These are phyloP conservation scores for Moricandia moricandioides DNA, from an alignment of 345 rosid species.

Conservation along the genomic window DNA sequence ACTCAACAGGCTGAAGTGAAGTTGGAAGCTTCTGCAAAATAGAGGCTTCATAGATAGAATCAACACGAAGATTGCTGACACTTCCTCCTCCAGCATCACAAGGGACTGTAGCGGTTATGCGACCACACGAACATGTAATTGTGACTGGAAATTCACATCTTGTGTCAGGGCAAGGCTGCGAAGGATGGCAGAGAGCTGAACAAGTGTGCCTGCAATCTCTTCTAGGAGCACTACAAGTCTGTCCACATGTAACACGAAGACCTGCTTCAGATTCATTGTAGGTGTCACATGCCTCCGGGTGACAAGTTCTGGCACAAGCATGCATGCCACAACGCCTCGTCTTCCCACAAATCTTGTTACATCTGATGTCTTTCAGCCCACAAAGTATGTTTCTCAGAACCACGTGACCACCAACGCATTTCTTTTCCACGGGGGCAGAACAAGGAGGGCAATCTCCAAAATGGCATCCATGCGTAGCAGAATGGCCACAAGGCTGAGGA, in stretches of 20 bases:
- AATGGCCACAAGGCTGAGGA: slow-evolving; percentile 85
- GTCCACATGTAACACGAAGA: slow-evolving; percentile 72
- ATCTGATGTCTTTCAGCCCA: slow-evolving; percentile 89
- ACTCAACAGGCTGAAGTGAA: slow-evolving; percentile 70
- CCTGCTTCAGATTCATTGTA: slow-evolving; percentile 40
- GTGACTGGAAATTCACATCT: slow-evolving; percentile 76
- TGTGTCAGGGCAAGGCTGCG: slow-evolving; percentile 73
- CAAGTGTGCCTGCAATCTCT: slow-evolving; percentile 93
- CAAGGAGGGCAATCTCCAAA: slow-evolving; percentile 98
- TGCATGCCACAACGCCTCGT: slow-evolving; percentile 92
- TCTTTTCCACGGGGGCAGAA: slow-evolving; percentile 83
- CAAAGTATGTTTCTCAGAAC: slow-evolving; percentile 93
- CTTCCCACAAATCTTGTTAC: slow-evolving; percentile 88
- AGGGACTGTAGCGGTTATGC: slow-evolving; percentile 65
- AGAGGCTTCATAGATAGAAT: slow-evolving; percentile 62
- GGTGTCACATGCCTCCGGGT: slow-evolving; percentile 68
- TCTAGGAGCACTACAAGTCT: slow-evolving; percentile 89
- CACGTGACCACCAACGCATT: slow-evolving; percentile 91
- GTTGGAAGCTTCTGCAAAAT: slow-evolving; percentile 62
- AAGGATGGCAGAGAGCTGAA: slow-evolving; percentile 74
- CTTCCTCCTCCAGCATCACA: slow-evolving; percentile 92
- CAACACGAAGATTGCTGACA: slow-evolving; percentile 38
- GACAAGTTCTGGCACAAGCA: slow-evolving; percentile 89
- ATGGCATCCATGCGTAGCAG: slow-evolving; percentile 87
- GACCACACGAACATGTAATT: slow-evolving; percentile 81